Base-by-base conservation (phyloP, 2,329 filamentous ascomycete genomes). In the Aspergillus latus region DNA sequence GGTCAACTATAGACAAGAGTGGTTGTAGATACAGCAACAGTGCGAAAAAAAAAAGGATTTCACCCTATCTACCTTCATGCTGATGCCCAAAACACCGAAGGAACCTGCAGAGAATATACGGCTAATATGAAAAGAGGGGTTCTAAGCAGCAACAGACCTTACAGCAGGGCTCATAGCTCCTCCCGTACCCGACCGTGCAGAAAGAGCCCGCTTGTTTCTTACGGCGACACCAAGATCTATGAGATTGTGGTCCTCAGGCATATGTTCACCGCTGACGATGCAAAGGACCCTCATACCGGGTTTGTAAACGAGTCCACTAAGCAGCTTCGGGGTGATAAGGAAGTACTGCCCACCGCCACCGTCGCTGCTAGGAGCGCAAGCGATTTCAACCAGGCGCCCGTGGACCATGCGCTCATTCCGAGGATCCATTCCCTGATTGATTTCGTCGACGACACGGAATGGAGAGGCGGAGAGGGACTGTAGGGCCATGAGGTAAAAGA, bases 401-500 rank as follows among this genome's bases (percentile, higher is more conserved):
- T 99, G 94, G 13, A 99, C 92, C 85, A 97, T 95, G 65, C 94
- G 89, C 76, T 99, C 94, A 75, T 99, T 99, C 67, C 94, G 88
- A 43, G 93, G 94, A 73, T 99, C 94, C 94, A 99, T 99, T 63
- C 94, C 94, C 76, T 99, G 94, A 71, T 99, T 99, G 81, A 99
- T 99, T 78, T 99, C 94, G 75, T 99, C 94, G 57, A 99, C 94
- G 49, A 99, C 93, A 51, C 94, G 91, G 83, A 99, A 99, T 1
- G 94, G 94, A 3, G 92, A 92, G 67, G 92, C 89, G 13, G 94
- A 93, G 67, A 99, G 87, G 49, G 90, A 90, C 73, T 99, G 94
- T 28, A 99, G 84, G 4, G 94, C 91, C 92, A 99, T 97, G 55
- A 99, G 90, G 77, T 95, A 99, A 82, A 97, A 99, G 69, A 97